Evolutionary conservation across 2,329 filamentous ascomycete species (phyloP), one percentile per base, ranked within the genome.

Genomic region (Colletotrichum lupini): DNA sequence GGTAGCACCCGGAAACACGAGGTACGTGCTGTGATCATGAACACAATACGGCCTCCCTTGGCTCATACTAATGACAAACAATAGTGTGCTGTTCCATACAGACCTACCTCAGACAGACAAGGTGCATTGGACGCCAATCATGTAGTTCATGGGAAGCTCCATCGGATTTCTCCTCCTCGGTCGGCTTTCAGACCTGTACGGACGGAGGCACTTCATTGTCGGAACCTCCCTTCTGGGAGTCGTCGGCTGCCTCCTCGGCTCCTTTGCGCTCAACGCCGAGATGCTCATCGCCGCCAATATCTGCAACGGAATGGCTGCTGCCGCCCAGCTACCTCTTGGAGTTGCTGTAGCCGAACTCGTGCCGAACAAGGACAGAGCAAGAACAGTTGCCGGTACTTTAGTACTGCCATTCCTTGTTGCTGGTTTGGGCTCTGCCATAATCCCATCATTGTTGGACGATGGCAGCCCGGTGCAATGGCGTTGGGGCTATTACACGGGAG

Each of bases 401-500:
- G 84, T 85, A 68, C 87, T 86, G 0, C 85, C 85, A 22, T 78
- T 87, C 56, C 85, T 88, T 67, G 86, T 24, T n/a, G 42, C 37
- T 22, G 16, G 28, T 32, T 16, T 52, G 24, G 24, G 42, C 42
- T 3, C 60, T 35, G 60, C 16, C 42, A 28, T 28, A 22, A n/a
- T 16, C 3, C 24, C 32, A 19, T 8, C 22, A 5, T 3, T 26
- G 3, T 83, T 86, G 68, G 69, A 81, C 28, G 80, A 85, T 61
- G 87, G 86, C 1, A 77, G 16, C 6, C 14, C 75, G 4, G 76
- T 81, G 4, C 78, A 80, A 22, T 89, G 87, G 87, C 81, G 87
- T 53, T 87, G 86, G 85, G 83, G 79, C 68, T 89, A 86, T 77
- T 88, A 86, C 75, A 76, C 89, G 4, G 84, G 83, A 68, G 84